Conservation (phyloP, 2,329 filamentous ascomycete species). For the Teratosphaeriaceae sp. region DNA sequence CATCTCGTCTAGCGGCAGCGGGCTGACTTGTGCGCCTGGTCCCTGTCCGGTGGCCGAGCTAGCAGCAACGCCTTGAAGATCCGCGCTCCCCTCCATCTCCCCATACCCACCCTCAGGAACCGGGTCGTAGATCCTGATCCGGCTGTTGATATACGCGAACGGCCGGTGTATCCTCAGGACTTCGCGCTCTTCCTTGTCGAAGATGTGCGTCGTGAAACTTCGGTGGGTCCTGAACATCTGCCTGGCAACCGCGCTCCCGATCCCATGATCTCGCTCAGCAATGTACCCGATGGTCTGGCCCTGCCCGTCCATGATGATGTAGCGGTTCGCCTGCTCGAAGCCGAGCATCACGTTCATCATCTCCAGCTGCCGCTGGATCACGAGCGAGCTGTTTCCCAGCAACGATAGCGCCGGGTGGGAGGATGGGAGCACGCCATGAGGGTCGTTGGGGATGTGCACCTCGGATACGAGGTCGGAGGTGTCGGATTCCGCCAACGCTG, state of each 20-base stretch:
- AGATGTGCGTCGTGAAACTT: slow-evolving; percentile 59
- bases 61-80: slow-evolving; percentile 39
- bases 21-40: slow-evolving; percentile 45
- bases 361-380: slow-evolving; percentile 57
- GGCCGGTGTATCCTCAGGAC: slow-evolving; percentile 57
- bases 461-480: slow-evolving; percentile 49
- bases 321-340: slow-evolving; percentile 61
- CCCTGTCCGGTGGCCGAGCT: slow-evolving; percentile 38
- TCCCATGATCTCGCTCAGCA: slow-evolving; percentile 55
- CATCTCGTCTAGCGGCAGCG: slow-evolving; percentile 50
- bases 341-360: slow-evolving; percentile 61
- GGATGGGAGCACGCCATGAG: slow-evolving; percentile 51
- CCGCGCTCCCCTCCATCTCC: slow-evolving; percentile 26
- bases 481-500: slow-evolving; percentile 40
- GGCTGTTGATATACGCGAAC: slow-evolving; percentile 57
- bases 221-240: slow-evolving; percentile 58
- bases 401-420: slow-evolving; percentile 53
- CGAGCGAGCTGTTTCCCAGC: slow-evolving; percentile 54
- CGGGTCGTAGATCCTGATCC: slow-evolving; percentile 51
- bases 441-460: slow-evolving; percentile 56
- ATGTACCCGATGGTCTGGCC: slow-evolving; percentile 59
- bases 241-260: slow-evolving; percentile 50
- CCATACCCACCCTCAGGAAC: slow-evolving; percentile 34
- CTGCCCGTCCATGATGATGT: slow-evolving; percentile 58
- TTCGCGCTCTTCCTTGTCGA: slow-evolving; percentile 54